phyloP scores from a whole-genome alignment of 2,329 filamentous ascomycete genomes.

The Fusarium sarcochroum region DNA sequence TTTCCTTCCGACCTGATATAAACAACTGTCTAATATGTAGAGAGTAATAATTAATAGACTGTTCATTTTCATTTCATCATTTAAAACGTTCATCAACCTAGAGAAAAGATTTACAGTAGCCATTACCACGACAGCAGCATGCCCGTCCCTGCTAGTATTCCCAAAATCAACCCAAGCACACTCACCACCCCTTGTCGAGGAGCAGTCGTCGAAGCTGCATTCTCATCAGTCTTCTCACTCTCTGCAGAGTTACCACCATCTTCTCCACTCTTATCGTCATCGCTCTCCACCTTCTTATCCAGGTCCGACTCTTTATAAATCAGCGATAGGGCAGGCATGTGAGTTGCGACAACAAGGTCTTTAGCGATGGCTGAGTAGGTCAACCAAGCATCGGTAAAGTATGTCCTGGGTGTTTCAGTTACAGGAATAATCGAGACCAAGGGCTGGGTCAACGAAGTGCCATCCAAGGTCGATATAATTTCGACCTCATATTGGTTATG shows the following conservation, averaged over 20 bases:
- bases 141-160: slow-evolving; percentile 13
- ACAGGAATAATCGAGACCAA: background rate
- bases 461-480: slow-evolving; percentile 2
- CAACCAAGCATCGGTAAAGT: background rate
- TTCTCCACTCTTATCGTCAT: background rate
- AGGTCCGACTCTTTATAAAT: slow-evolving; percentile 1
- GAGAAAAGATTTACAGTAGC: too few relatives aligned
- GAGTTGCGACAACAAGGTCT: slow-evolving; percentile 9
- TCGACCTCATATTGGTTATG: background rate
- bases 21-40: too few relatives aligned
- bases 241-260: background rate
- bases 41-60: too few relatives aligned
- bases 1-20: too few relatives aligned
- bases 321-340: slow-evolving; percentile 4
- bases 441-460: background rate
- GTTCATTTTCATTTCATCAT: too few relatives aligned
- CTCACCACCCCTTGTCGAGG: background rate
- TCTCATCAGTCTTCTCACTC: background rate
- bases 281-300: background rate
- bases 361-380: background rate
- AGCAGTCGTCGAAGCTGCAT: background rate
- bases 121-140: slow-evolving; percentile 6
- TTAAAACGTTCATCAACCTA: too few relatives aligned
- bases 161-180: slow-evolving; percentile 5
- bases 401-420: background rate